Evolutionary conservation across 176 grass and related monocot species (phyloP).

Genomic region (Phragmites australis): DNA sequence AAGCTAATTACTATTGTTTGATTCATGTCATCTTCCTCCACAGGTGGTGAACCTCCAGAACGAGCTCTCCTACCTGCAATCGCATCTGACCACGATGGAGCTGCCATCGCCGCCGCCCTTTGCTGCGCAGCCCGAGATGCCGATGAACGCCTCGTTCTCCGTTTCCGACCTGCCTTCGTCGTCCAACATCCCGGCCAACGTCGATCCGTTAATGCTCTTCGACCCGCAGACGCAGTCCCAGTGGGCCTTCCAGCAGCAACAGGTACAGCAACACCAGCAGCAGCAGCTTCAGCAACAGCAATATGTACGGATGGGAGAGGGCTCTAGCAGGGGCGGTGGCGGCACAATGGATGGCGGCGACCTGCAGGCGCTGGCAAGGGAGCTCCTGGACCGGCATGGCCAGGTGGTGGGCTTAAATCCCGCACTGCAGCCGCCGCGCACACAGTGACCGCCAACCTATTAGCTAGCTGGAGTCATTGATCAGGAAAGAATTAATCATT

Average conservation of each 20-base stretch:
- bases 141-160: conserved; percentile 42
- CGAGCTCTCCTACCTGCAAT: conserved; percentile 66
- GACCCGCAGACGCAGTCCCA: conserved; percentile 32
- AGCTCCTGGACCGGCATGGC: conserved; percentile 44
- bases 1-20: not conserved
- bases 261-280: conserved; percentile 24
- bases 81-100: conserved; percentile 55
- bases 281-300: conserved; percentile 27
- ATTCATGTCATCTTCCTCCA: not conserved
- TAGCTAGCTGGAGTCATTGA: conserved; percentile 38
- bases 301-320: conserved; percentile 3
- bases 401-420: conserved; percentile 7
- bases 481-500: conserved; percentile 7
- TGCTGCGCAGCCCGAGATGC: conserved; percentile 21
- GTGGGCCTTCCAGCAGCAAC: conserved; percentile 32
- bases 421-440: conserved; percentile 14
- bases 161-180: conserved; percentile 60
- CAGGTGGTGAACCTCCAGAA: conserved; percentile 71
- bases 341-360: conserved; percentile 9
- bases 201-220: conserved; percentile 49
- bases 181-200: conserved; percentile 32
- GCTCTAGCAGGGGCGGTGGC: not conserved
- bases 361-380: conserved; percentile 60
- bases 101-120: conserved; percentile 53
- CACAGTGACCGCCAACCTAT: not conserved